Base-by-base conservation (phyloP, 106 monocot genomes). In the Amphibolis antarctica region DNA sequence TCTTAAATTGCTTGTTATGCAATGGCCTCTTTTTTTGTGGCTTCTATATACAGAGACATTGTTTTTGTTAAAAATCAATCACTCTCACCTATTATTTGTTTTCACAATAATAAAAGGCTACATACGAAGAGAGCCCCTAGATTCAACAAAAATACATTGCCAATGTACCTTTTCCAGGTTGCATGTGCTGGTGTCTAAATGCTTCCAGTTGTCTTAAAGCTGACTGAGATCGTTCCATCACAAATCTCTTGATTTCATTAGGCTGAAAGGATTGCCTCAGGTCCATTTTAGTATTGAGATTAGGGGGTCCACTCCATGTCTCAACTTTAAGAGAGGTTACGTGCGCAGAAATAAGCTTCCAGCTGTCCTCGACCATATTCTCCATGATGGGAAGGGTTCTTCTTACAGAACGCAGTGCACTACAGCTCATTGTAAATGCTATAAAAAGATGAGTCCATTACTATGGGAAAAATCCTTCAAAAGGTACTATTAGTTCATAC, bases 371-470 rank as follows among this genome's bases (percentile, higher is more conserved):
- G 22, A 12, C 42, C 21, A 63, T 47, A 24, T 63, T 63, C 15
- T 26, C 27, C 46, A 63, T 47, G 15, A 46, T 63, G 17, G 44
- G 63, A 46, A 63, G 24, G 9, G 63, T 28, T 1, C 22, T 46
- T 47, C 63, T 63, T 24, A 46, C 24, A 42, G 61, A 61, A 42
- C 10, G 21, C 18, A 42, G 11, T 43, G 61, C 61, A 61, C 42
- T 44, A 1, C 23, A 46, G 63, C 18, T 63, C 11, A 63, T 63
- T 63, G 12, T 26, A 63, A 63, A 63, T 25, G 63, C 63, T 63
- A 22, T 44, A 63, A 26, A 25, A 47, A 26, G 0, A 55, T 28
- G 4, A 9, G 15, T 58, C 0, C 15, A 17, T 27, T 28, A 17
- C 11, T 58, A 58, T 9, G 24, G 24, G 27, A 28, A 58, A 27